Conservation (phyloP, 306 rosid genomes). For the Coriaria nepalensis region DNA sequence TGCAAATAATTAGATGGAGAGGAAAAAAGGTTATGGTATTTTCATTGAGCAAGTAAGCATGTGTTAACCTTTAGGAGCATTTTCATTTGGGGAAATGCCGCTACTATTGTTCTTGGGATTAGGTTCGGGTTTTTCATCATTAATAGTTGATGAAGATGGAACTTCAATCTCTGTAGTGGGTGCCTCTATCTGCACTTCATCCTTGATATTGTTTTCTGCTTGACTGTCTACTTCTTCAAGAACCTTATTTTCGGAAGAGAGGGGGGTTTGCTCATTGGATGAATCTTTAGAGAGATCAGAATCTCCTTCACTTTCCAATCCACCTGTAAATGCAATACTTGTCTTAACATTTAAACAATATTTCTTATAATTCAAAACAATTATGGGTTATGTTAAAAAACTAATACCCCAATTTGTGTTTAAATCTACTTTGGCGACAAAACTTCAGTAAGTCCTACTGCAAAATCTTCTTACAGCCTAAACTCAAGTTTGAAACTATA, state of each 20-base stretch:
- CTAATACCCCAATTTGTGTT: too few relatives aligned
- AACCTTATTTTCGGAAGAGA: slow-evolving; percentile 12
- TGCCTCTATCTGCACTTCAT: slow-evolving; percentile 9
- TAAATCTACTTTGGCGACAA: too few relatives aligned
- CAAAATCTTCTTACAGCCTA: too few relatives aligned
- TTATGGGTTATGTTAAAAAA: too few relatives aligned
- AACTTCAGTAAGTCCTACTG: too few relatives aligned
- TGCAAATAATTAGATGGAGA: slow-evolving; percentile 9
- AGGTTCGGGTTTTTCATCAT: slow-evolving; percentile 20
- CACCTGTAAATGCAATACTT: slow-evolving; percentile 3
- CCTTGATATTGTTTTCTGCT: slow-evolving; percentile 11
- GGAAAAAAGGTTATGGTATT: not conserved
- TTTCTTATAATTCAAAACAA: slow-evolving; percentile 1
- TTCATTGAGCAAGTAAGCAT: not conserved
- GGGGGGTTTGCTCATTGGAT: slow-evolving; percentile 11
- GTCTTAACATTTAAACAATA: not conserved
- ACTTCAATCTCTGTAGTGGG: slow-evolving; percentile 20
- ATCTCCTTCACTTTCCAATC: slow-evolving; percentile 9
- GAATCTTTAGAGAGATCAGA: slow-evolving; percentile 11
- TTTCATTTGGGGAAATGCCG: slow-evolving; percentile 14
- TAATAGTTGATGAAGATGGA: slow-evolving; percentile 23
- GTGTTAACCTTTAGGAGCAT: slow-evolving; percentile 31
- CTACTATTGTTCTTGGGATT: slow-evolving; percentile 19
- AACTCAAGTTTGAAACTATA: too few relatives aligned
- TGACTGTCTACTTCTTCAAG: slow-evolving; percentile 12